Evolutionary conservation across 202 grass and related monocot species (phyloP).

Genomic region (Zoysia matrella): DNA sequence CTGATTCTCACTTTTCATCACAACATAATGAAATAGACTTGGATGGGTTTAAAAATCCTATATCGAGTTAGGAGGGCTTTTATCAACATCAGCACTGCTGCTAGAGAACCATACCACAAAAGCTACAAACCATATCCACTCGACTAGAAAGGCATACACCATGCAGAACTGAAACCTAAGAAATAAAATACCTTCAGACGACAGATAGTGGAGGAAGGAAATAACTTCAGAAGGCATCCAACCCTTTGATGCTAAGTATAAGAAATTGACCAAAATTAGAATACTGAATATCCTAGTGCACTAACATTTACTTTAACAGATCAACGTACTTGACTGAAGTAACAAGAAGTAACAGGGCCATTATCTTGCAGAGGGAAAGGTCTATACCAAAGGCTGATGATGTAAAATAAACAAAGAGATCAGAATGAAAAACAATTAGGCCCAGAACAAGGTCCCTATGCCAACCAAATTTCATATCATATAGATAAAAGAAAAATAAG

Average conservation of each 20-base stretch:
- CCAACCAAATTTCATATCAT: not conserved
- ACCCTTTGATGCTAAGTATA: too few species aligned
- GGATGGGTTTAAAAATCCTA: not conserved
- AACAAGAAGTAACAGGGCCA: slow-evolving; percentile 12
- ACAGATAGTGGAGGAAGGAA: not conserved
- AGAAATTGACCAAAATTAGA: not conserved
- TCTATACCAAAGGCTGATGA: not conserved
- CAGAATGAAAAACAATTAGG: not conserved
- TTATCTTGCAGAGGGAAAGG: slow-evolving; percentile 8
- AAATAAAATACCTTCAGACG: not conserved
- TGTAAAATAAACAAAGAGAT: not conserved
- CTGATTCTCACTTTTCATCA: slow-evolving; percentile 4
- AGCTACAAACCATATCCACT: not conserved
- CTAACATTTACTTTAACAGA: slow-evolving; percentile 17
- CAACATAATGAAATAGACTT: not conserved
- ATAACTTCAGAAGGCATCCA: not conserved
- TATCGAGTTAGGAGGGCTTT: slow-evolving; percentile 1
- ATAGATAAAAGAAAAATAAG: too few species aligned
- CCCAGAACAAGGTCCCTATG: not conserved
- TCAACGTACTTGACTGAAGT: not conserved
- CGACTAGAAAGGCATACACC: not conserved
- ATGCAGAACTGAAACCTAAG: slow-evolving; percentile 13
- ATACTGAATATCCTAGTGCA: slow-evolving; percentile 1
- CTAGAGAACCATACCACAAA: not conserved
- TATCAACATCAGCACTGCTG: not conserved